Evolutionary conservation across 83 land plant genomes (phyloP), one percentile per base, ranked within the genome.

Genomic region (Picea mariana): DNA sequence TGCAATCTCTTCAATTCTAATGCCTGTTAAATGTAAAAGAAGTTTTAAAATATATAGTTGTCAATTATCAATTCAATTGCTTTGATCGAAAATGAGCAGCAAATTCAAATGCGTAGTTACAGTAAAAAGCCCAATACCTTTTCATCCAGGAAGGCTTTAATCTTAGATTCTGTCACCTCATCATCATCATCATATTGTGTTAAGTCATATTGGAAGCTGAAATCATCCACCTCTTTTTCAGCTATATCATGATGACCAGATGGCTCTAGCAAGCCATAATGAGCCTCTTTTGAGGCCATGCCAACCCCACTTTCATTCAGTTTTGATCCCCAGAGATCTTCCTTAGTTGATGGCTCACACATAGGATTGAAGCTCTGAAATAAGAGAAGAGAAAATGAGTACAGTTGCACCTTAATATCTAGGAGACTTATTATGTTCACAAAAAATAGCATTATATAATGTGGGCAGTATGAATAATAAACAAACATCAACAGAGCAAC

Each of bases 141-240:
- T 78, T 92, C 98, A 88, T 97, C 98, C 79, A 97, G 81, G 62
- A 97, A 97, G 9, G 89, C 96, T 78, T 84, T 91, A 55, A 97
- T 97, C 82, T 93, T 97, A 26, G 92, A 80, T 81, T 97, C 98
- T 78, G 98, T 97, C 55, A 93, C 95, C 83, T 97, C 99, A 62
- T 97, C 99, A 38, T 97, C 99, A 62, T 95, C 98, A 68, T 92
- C 95, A 62, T 80, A 67, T 5, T 62, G 77, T 60, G 79, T 49
- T n/a, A 81, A 82, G 16, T 87, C 87, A 81, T 84, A 76, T 11
- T 89, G 89, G 67, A 91, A 89, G 8, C 85, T 81, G 80, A 87
- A 90, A 3, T 85, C 86, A 62, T 72, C 85, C 31, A 71, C 84
- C 60, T 13, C 83, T 55, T 84, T 78, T 40, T 76, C 86, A 81